Percentiles rank a stretch among this genome's conserved stretches.
phyloP scores from a whole-genome alignment of 805 yeast genomes.

The Grigorovia jiainica region DNA sequence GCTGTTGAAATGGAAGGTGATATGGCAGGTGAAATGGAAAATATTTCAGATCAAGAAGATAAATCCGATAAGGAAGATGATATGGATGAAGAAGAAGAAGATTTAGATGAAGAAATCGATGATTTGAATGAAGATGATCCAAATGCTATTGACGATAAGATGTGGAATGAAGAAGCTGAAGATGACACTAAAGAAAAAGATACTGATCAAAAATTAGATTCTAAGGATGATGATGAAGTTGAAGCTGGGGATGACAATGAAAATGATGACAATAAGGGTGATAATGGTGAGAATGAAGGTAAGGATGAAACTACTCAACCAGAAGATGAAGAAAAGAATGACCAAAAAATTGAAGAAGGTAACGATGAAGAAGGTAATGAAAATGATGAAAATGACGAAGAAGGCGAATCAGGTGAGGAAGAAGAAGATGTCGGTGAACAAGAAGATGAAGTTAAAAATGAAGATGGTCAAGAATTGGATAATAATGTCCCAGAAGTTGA shows the following conservation, averaged over 20 bases:
- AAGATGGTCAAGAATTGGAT: conserved; percentile 61
- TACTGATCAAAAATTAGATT: conserved; percentile 58
- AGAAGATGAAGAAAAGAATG: conserved; percentile 30
- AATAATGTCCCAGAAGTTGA: conserved; percentile 75
- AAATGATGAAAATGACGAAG: conserved; percentile 44
- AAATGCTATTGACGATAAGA: conserved; percentile 89
- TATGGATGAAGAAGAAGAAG: conserved; percentile 54
- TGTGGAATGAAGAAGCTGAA: conserved; percentile 92
- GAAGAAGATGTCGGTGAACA: conserved; percentile 76
- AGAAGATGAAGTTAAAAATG: conserved; percentile 65
- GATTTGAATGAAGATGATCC: conserved; percentile 87
- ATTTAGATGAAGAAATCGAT: conserved; percentile 81
- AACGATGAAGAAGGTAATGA: conserved; percentile 33
- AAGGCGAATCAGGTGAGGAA: conserved; percentile 45
- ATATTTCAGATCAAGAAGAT: conserved; percentile 59
- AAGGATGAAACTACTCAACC: conserved; percentile 29
- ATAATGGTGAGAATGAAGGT: conserved; percentile 31
- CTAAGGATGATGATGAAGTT: conserved; percentile 38
- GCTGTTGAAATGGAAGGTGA: conserved; percentile 95
- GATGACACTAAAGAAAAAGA: conserved; percentile 75
- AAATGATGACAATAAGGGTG: conserved; percentile 14
- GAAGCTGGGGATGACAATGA: conserved; percentile 32
- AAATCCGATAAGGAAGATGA: conserved; percentile 39
- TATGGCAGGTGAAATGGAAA: conserved; percentile 89
- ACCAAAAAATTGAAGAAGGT: conserved; percentile 25